Conservation (phyloP, 768 basidiomycete genomes). For the Hypholoma fasciculare region DNA sequence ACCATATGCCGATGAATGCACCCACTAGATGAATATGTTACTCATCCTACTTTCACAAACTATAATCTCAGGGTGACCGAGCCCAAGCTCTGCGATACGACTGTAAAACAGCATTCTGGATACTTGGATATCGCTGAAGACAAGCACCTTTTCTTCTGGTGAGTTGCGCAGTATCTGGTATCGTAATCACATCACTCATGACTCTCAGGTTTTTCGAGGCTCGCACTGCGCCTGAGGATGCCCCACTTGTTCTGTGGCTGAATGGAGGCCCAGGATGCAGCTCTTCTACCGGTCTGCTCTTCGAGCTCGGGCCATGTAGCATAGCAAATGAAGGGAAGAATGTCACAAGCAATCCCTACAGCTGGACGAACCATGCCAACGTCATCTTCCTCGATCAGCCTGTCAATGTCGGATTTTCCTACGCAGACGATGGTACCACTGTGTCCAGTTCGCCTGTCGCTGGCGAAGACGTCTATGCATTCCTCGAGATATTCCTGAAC, state of each 20-base stretch:
- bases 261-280: slow-evolving; percentile 79
- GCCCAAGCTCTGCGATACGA: slow-evolving; percentile 74
- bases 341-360: slow-evolving; percentile 72
- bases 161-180: slow-evolving; percentile 17
- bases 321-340: slow-evolving; percentile 69
- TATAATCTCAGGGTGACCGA: slow-evolving; percentile 64
- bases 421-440: slow-evolving; percentile 69
- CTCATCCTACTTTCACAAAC: slow-evolving; percentile 46
- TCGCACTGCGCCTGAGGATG: slow-evolving; percentile 66
- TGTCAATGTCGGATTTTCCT: slow-evolving; percentile 89
- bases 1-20: background rate
- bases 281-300: slow-evolving; percentile 81
- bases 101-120: slow-evolving; percentile 81
- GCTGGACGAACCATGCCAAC: slow-evolving; percentile 85
- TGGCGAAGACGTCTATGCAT: slow-evolving; percentile 87
- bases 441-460: slow-evolving; percentile 84
- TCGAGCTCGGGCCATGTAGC: slow-evolving; percentile 90
- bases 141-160: slow-evolving; percentile 91
- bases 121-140: slow-evolving; percentile 81
- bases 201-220: slow-evolving; percentile 84
- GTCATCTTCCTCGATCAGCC: slow-evolving; percentile 82
- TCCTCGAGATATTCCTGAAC: slow-evolving; percentile 78
- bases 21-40: slow-evolving; percentile 61
- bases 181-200: background rate
- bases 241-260: slow-evolving; percentile 90